phyloP scores from a whole-genome alignment of 2,329 filamentous ascomycete species.

The Ceratocystis colombiana region DNA sequence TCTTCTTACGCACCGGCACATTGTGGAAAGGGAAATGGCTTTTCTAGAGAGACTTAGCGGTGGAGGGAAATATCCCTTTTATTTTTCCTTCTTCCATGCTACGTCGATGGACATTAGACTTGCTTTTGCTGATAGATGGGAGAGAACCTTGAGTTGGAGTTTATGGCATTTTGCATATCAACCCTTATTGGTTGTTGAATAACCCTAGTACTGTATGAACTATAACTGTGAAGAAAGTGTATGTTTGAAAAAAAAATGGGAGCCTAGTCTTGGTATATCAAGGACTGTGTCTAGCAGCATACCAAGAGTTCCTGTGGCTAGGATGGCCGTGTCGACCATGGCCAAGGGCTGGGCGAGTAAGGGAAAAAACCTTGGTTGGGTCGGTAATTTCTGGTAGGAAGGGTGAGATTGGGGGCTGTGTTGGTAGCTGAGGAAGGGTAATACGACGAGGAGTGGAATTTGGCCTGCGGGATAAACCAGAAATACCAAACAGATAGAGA shows the following conservation, averaged over 20 bases:
- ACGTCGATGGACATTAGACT: not conserved
- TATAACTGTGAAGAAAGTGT: too few relatives aligned
- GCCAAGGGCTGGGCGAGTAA: not conserved
- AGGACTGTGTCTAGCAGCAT: not conserved
- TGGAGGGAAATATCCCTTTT: too few relatives aligned
- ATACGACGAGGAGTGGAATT: not conserved
- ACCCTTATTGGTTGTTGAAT: not conserved
- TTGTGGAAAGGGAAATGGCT: too few relatives aligned
- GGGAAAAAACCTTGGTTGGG: not conserved
- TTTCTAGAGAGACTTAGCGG: too few relatives aligned
- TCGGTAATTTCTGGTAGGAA: not conserved
- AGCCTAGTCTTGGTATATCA: not conserved
- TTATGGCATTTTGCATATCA: not conserved
- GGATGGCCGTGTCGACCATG: too few relatives aligned
- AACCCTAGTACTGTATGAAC: not conserved
- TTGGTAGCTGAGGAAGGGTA: not conserved
- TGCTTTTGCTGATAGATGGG: constrained; percentile 3
- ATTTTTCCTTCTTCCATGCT: not conserved
- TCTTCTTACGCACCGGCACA: not conserved
- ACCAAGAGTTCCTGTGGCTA: too few relatives aligned
- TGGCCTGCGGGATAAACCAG: not conserved
- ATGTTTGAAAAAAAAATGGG: not conserved
- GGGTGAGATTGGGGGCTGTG: constrained; percentile 5
- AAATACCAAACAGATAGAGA: not conserved
- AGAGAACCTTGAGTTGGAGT: not conserved